phyloP scores from a whole-genome alignment of 2,329 filamentous ascomycete genomes.

The Colletotrichum lentis region DNA sequence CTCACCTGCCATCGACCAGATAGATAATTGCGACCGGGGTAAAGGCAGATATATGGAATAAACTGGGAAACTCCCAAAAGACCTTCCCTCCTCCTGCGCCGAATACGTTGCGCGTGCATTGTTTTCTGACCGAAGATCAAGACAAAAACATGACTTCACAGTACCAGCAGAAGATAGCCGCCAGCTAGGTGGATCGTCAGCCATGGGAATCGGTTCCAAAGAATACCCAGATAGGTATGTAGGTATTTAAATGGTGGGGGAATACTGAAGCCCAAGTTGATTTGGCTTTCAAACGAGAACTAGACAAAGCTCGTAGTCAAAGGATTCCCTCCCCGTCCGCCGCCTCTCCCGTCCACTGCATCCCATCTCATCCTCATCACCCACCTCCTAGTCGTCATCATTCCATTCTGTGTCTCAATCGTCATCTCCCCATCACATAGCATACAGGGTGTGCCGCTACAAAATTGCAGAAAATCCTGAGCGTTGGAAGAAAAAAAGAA shows the following conservation, averaged over 20 bases:
- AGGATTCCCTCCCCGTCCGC: neutral
- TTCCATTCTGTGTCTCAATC: constrained; percentile 11
- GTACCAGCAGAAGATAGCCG: too few species aligned
- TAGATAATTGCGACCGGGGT: neutral
- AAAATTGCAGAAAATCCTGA: constrained; percentile 11
- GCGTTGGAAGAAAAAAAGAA: constrained; percentile 16
- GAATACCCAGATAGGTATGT: too few species aligned
- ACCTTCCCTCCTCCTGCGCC: neutral
- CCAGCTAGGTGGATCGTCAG: too few species aligned
- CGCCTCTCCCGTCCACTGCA: neutral
- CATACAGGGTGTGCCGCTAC: constrained; percentile 13
- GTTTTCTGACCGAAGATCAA: neutral
- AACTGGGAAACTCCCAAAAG: neutral
- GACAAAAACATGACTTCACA: neutral
- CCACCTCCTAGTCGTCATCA: neutral
- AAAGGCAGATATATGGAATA: neutral
- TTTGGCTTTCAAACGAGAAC: constrained; percentile 29
- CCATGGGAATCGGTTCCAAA: too few species aligned
- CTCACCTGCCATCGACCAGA: neutral
- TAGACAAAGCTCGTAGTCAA: neutral
- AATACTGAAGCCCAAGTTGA: constrained; percentile 29
- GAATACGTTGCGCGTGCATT: too few species aligned
- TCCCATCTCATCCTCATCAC: neutral
- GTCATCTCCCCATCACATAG: constrained; percentile 20
- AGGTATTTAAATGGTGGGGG: neutral